Evolutionary conservation across 2,329 filamentous ascomycete genomes (phyloP).

Genomic region (Colletotrichum siamense): DNA sequence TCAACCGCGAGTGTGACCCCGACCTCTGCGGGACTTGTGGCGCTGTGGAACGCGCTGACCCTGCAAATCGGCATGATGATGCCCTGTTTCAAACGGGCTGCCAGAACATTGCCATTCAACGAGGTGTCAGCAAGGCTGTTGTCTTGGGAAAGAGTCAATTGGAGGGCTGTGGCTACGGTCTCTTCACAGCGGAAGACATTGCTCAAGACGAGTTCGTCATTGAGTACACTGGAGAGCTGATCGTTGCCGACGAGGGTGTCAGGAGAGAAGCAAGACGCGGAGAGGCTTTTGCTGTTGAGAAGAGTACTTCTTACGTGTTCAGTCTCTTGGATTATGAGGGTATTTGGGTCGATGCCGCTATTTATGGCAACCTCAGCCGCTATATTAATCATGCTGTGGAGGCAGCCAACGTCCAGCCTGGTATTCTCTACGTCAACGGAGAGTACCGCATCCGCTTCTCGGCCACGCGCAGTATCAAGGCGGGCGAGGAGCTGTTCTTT

Average conservation of each 20-base stretch:
- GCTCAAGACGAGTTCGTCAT: slow-evolving; percentile 75
- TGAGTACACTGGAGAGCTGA: slow-evolving; percentile 82
- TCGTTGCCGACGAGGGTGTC: slow-evolving; percentile 72
- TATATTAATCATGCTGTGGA: slow-evolving; percentile 81
- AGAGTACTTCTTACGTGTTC: slow-evolving; percentile 69
- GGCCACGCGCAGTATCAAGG: slow-evolving; percentile 68
- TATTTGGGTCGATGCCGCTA: slow-evolving; percentile 76
- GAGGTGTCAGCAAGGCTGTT: slow-evolving; percentile 68
- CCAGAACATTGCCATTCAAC: slow-evolving; percentile 75
- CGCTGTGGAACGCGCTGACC: slow-evolving; percentile 71
- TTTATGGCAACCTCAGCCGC: slow-evolving; percentile 79
- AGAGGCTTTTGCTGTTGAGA: slow-evolving; percentile 65
- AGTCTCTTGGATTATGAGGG: slow-evolving; percentile 65
- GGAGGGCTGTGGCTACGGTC: slow-evolving; percentile 72
- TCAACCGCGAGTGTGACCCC: slow-evolving; percentile 83
- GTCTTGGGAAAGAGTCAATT: slow-evolving; percentile 75
- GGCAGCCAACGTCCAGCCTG: slow-evolving; percentile 62
- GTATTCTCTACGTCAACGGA: slow-evolving; percentile 75
- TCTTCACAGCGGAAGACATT: slow-evolving; percentile 75
- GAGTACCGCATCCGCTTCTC: slow-evolving; percentile 79
- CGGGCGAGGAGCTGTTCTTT: slow-evolving; percentile 82
- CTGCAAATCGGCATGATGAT: slow-evolving; percentile 67
- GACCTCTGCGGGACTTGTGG: slow-evolving; percentile 76
- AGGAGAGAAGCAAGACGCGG: slow-evolving; percentile 68
- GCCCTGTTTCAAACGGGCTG: slow-evolving; percentile 65